Evolutionary conservation across 169 alveolate species (phyloP).

Genomic region (Plasmodium billcollinsi): DNA sequence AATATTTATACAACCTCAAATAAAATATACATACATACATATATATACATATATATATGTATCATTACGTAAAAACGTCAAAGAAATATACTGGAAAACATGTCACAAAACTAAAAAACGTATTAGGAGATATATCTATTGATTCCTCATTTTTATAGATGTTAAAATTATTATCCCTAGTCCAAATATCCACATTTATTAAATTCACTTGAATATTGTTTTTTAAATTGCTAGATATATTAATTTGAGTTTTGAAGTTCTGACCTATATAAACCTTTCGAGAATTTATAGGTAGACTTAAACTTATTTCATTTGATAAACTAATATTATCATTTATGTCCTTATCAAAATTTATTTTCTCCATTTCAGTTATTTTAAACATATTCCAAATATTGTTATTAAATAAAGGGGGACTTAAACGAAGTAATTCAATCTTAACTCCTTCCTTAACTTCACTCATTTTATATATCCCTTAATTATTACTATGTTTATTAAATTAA

Average conservation of each 20-base stretch:
- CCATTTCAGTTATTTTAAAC: conserved; percentile 41
- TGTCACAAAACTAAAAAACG: conserved; percentile 43
- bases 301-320: conserved; percentile 59
- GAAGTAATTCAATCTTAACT: conserved; percentile 50
- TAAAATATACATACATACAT: neutral
- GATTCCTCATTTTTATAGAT: conserved; percentile 31
- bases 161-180: conserved; percentile 39
- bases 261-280: conserved; percentile 53
- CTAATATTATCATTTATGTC: conserved; percentile 25
- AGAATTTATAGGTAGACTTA: conserved; percentile 54
- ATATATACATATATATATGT: neutral
- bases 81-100: conserved; percentile 30
- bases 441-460: conserved; percentile 72
- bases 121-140: conserved; percentile 14
- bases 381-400: conserved; percentile 59
- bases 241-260: conserved; percentile 40
- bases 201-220: conserved; percentile 30
- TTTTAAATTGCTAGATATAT: conserved; percentile 56
- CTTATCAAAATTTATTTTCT: conserved; percentile 30
- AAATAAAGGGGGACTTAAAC: conserved; percentile 39
- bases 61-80: conserved; percentile 44
- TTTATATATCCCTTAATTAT: neutral
- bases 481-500: no score
- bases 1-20: neutral
- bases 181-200: conserved; percentile 47